A percentile compares a stretch with the other conserved stretches of the same genome.
Conservation (phyloP, 2,329 filamentous ascomycete species). For the Diplodia seriata region DNA sequence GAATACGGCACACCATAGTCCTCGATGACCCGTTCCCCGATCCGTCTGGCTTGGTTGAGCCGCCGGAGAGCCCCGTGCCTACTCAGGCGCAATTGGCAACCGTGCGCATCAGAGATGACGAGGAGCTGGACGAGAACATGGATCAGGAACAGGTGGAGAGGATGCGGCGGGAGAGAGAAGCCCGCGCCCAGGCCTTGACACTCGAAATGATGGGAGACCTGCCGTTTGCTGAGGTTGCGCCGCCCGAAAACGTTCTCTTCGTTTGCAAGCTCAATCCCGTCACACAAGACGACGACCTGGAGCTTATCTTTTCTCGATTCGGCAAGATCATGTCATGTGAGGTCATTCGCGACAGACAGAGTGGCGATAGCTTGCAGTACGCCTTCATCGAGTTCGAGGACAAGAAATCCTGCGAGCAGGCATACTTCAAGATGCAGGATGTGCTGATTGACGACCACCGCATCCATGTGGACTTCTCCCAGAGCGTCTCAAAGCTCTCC, state of each 20-base stretch:
- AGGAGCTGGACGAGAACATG: constrained; percentile 76
- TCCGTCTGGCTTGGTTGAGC: constrained; percentile 76
- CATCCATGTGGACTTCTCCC: constrained; percentile 98
- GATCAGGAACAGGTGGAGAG: constrained; percentile 83
- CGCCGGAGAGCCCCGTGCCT: constrained; percentile 79
- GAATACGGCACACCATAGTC: constrained; percentile 89
- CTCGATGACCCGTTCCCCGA: constrained; percentile 93
- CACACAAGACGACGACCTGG: constrained; percentile 90
- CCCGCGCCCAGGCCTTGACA: constrained; percentile 89
- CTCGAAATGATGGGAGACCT: constrained; percentile 98
- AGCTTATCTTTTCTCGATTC: constrained; percentile 96
- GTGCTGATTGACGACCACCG: constrained; percentile 96
- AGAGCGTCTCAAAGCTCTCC: constrained; percentile 86
- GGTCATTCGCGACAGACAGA: constrained; percentile 91
- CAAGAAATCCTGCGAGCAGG: constrained; percentile 89
- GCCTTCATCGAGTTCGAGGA: constrained; percentile 97
- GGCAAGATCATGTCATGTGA: constrained; percentile 95
- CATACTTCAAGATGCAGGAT: constrained; percentile 98
- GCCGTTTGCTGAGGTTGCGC: constrained; percentile 96
- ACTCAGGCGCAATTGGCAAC: constrained; percentile 87
- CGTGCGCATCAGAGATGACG: constrained; percentile 89
- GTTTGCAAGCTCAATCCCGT: constrained; percentile 99
- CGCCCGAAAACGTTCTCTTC: constrained; percentile 95
- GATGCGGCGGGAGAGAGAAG: constrained; percentile 83
- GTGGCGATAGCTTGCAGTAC: constrained; percentile 94